phyloP scores from a whole-genome alignment of 2,329 filamentous ascomycete genomes.

The Cryphonectria radicalis region DNA sequence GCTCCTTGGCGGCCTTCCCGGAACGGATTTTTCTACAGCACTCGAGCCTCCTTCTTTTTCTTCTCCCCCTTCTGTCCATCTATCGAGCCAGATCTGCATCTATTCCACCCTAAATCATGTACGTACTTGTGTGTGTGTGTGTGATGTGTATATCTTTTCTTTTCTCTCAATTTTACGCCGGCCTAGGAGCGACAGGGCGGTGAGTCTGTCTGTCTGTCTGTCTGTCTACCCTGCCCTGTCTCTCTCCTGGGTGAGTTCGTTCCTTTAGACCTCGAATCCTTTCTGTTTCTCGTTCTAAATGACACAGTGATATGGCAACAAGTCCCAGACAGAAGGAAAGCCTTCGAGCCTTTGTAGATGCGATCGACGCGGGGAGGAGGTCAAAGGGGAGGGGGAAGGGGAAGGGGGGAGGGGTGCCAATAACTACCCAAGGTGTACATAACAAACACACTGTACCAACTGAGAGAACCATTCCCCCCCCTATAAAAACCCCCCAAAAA shows the following conservation, averaged over 20 bases:
- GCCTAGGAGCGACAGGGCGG: background rate
- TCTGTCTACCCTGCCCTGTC: background rate
- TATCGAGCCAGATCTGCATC: background rate
- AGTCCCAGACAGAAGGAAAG: background rate
- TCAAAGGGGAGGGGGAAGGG: too few relatives aligned
- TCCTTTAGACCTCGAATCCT: background rate
- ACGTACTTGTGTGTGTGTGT: too few relatives aligned
- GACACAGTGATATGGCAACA: background rate
- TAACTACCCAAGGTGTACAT: background rate
- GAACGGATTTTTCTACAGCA: constrained; percentile 12
- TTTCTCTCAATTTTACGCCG: background rate
- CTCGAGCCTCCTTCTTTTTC: background rate
- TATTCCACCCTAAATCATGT: background rate
- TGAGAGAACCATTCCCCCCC: too few relatives aligned
- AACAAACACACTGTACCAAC: background rate
- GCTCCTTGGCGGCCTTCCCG: background rate
- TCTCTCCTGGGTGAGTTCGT: background rate
- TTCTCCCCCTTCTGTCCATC: background rate
- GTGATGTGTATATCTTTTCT: background rate
- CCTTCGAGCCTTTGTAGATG: background rate
- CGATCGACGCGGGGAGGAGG: background rate
- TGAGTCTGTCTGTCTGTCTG: background rate
- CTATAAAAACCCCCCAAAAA: background rate
- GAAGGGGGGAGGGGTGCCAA: background rate
- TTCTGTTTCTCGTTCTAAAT: background rate